Percentiles rank a stretch among this genome's conserved stretches.
Evolutionary conservation across 495 filamentous ascomycete genomes (phyloP).

Genomic region (Talaromyces liani): DNA sequence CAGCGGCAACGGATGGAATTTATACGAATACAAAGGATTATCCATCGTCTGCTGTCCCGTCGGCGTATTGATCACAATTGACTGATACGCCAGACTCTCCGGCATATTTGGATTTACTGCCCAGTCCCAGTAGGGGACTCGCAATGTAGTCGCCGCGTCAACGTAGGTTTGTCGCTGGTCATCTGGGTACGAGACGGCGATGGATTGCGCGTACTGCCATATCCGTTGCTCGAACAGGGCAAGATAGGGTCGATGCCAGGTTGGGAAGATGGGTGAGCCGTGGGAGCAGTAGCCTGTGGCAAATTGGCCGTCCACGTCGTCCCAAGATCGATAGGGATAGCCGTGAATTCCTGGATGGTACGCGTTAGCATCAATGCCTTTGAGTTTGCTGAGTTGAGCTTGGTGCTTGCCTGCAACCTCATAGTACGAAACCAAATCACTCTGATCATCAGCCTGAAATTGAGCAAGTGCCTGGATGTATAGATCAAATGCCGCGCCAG

Average conservation of each 20-base stretch:
- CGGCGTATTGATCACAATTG: slow-evolving; percentile 32
- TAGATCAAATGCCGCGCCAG: slow-evolving; percentile 24
- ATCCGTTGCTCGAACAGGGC: slow-evolving; percentile 33
- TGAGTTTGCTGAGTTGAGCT: not conserved
- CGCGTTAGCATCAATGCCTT: not conserved
- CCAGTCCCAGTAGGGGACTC: slow-evolving; percentile 55
- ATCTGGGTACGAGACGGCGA: slow-evolving; percentile 19
- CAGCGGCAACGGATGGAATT: slow-evolving; percentile 19
- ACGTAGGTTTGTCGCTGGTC: slow-evolving; percentile 17
- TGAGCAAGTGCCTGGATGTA: slow-evolving; percentile 21
- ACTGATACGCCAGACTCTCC: slow-evolving; percentile 21
- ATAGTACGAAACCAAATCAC: slow-evolving; percentile 17
- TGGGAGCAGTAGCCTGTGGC: slow-evolving; percentile 19
- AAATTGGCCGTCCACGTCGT: slow-evolving; percentile 17
- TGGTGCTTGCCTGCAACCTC: slow-evolving; percentile 16
- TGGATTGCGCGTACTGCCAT: slow-evolving; percentile 20
- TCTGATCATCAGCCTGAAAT: slow-evolving; percentile 18
- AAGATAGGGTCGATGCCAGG: slow-evolving; percentile 42
- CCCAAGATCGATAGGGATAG: slow-evolving; percentile 20
- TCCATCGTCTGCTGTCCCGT: slow-evolving; percentile 17
- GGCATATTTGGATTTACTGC: slow-evolving; percentile 30
- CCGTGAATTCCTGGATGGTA: slow-evolving; percentile 20
- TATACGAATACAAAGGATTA: slow-evolving; percentile 30
- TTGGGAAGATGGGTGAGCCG: slow-evolving; percentile 35
- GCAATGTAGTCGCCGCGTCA: slow-evolving; percentile 39